phyloP scores from a whole-genome alignment of 768 basidiomycete genomes.

The Mycena vitilis region DNA sequence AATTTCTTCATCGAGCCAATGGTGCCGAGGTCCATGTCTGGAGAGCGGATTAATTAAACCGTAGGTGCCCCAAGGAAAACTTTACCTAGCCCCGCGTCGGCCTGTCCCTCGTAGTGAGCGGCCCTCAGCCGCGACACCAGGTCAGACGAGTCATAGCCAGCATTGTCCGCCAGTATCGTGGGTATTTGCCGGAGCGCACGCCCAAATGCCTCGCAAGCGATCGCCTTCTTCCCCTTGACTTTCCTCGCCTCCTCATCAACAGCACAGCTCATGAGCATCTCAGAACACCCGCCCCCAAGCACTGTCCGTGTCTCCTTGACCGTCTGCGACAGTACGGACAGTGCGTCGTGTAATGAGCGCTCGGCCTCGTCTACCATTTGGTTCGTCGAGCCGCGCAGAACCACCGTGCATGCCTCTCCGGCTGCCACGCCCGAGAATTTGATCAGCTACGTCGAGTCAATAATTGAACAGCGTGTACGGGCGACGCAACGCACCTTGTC shows the following conservation, averaged over 20 bases:
- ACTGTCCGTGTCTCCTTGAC: constrained; percentile 96
- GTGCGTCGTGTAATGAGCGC: constrained; percentile 95
- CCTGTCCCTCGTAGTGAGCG: constrained; percentile 91
- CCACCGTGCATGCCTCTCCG: constrained; percentile 97
- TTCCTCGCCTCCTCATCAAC: constrained; percentile 89
- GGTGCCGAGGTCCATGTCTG: constrained; percentile 89
- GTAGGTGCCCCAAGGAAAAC: constrained; percentile 20
- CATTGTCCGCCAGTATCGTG: constrained; percentile 96
- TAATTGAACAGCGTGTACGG: background rate
- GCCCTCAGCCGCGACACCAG: constrained; percentile 90
- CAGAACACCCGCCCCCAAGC: constrained; percentile 96
- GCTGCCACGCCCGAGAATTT: constrained; percentile 99
- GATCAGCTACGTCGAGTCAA: constrained; percentile 75
- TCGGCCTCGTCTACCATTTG: constrained; percentile 99
- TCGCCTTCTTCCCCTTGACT: constrained; percentile 93
- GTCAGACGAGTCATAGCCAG: constrained; percentile 97
- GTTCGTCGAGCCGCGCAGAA: constrained; percentile 95
- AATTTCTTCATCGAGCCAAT: constrained; percentile 90
- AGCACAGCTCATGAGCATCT: constrained; percentile 97
- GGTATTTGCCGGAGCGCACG: constrained; percentile 94
- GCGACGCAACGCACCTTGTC: constrained; percentile 77
- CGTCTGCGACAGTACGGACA: constrained; percentile 97
- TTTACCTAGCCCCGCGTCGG: constrained; percentile 90
- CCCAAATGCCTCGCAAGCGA: constrained; percentile 93
- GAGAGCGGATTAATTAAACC: background rate